Evolutionary conservation across 2,329 filamentous ascomycete species (phyloP), one percentile per base, ranked within the genome.

Genomic region (Elsinoe australis): DNA sequence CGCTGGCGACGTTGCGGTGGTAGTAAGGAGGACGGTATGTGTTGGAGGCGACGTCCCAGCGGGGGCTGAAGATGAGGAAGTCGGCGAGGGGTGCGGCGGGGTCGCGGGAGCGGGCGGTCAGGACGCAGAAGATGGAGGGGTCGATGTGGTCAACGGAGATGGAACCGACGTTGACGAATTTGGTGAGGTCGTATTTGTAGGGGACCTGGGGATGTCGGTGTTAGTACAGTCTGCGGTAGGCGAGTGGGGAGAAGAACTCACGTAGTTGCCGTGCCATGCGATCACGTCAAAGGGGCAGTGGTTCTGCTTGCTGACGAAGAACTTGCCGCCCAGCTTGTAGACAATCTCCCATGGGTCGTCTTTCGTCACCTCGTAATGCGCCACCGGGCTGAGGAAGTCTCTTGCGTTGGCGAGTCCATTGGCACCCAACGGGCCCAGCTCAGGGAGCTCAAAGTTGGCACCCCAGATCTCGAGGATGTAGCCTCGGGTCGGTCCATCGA

Each of bases 111-210:
- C 59, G 61, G 5, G 63, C 63, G 3, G 64, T 66, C 2, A 66
- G 57, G 19, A 67, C 63, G 39, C 58, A 61, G 54, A 63, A 64
- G 46, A 67, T 61, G 5, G 61, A 64, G 2, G 64, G 64, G 45
- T 67, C 64, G 17, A 62, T 66, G 52, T 67, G 64, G 52, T 67
- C 64, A 45, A 66, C 60, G 3, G 62, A 64, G 35, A 63, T 67
- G 52, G 59, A 60, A 51, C 64, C 64, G 42, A 64, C 61, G 12
- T 62, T 64, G 5, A 62, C 63, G 51, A 67, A 68, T 51, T 74
- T 75, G 5, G 71, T 74, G 5, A 78, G 58, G 46, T 74, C 74
- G 56, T 78, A 78, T 59, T 77, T 52, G 46, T 44, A 51, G 22
- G 51, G 71, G 34, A 49, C 45, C 49, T 51, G 31, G n/a, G n/a